phyloP scores from a whole-genome alignment of 371 early-diverging fungal genomes.

The Blyttiomyces sp. region DNA sequence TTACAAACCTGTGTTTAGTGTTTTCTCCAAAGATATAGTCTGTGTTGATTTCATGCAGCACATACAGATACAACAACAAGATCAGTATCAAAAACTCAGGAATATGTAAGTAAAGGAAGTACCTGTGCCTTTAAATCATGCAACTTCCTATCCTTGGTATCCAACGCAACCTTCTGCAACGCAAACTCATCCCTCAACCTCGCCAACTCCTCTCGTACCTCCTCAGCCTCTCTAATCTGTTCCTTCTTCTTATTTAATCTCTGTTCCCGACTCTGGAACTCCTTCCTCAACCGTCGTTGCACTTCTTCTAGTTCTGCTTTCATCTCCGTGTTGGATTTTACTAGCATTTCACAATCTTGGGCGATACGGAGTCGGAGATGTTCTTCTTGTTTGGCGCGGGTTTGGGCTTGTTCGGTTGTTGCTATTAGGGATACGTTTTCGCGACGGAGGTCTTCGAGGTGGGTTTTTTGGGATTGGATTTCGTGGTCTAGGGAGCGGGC shows the following conservation, averaged over 20 bases:
- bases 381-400: constrained; percentile 28
- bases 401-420: constrained; percentile 27
- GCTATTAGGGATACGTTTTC: constrained; percentile 17
- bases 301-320: constrained; percentile 34
- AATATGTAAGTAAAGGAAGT: background rate
- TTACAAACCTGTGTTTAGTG: constrained; percentile 16
- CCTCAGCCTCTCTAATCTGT: constrained; percentile 28
- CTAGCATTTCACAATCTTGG: constrained; percentile 33
- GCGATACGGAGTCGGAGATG: constrained; percentile 25
- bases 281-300: constrained; percentile 29
- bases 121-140: constrained; percentile 31
- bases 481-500: constrained; percentile 11
- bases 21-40: constrained; percentile 26
- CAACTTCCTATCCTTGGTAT: constrained; percentile 34
- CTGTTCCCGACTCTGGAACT: constrained; percentile 27
- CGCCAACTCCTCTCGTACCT: constrained; percentile 24
- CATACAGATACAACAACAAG: constrained; percentile 1
- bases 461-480: constrained; percentile 9
- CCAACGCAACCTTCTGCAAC: constrained; percentile 29
- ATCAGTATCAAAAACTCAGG: background rate
- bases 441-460: constrained; percentile 18
- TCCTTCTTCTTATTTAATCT: constrained; percentile 26
- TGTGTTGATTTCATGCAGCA: background rate
- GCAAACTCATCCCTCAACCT: constrained; percentile 35
- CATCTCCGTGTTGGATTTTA: constrained; percentile 30